Conservation (phyloP, 106 monocot species). For the Allium cepa region DNA sequence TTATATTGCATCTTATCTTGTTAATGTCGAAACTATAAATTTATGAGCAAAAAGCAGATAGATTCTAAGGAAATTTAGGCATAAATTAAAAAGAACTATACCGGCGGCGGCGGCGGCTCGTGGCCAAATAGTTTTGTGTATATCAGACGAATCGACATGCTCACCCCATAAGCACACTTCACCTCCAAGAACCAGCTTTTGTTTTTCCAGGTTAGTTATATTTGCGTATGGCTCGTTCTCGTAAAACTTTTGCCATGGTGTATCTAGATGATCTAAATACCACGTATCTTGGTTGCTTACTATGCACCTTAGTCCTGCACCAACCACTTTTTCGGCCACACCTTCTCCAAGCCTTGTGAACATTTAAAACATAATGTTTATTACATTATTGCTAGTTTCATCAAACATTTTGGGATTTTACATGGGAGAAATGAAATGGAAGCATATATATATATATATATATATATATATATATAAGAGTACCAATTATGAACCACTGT, state of each 20-base stretch:
- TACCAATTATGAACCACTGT: slow-evolving; percentile 96
- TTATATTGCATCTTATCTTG: too few species aligned
- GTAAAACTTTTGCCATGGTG: slow-evolving; percentile 74
- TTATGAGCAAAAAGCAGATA: background rate
- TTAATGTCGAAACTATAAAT: too few species aligned
- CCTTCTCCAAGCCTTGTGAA: slow-evolving; percentile 58
- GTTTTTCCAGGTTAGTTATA: slow-evolving; percentile 46
- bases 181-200: slow-evolving; percentile 76
- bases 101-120: slow-evolving; percentile 78
- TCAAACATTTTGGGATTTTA: too few species aligned
- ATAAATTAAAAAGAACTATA: background rate
- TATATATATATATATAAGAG: too few species aligned
- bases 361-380: background rate
- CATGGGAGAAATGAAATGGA: background rate
- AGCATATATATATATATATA: background rate
- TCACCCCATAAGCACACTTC: slow-evolving; percentile 98
- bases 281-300: slow-evolving; percentile 90
- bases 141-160: slow-evolving; percentile 66
- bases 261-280: slow-evolving; percentile 88
- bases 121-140: slow-evolving; percentile 96
- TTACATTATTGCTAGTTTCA: too few species aligned
- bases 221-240: slow-evolving; percentile 68
- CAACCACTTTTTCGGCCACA: slow-evolving; percentile 61
- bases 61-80: background rate
- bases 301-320: slow-evolving; percentile 79